These are phyloP conservation scores for Fraxinus greggii DNA, from an alignment of 305 asterid genomes.

Conservation along the genomic window DNA sequence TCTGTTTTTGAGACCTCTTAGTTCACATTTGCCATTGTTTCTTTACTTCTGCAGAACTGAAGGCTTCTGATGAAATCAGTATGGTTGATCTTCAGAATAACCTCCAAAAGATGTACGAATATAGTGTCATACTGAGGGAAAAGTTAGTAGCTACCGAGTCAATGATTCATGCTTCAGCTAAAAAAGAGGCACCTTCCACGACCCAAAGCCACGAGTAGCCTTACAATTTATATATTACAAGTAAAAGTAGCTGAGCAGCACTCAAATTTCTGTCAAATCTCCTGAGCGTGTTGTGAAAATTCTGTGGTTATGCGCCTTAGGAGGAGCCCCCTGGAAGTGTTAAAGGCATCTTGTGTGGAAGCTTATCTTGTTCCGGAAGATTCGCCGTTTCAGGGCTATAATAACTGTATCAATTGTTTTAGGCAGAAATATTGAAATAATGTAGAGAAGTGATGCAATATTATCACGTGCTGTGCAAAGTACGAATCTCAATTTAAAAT, in stretches of 20 bases:
- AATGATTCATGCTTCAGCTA: slow-evolving; percentile 24
- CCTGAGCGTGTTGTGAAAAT: background rate
- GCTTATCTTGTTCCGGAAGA: background rate
- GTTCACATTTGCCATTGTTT: background rate
- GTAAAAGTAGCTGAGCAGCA: background rate
- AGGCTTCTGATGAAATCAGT: slow-evolving; percentile 36
- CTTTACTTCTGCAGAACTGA: slow-evolving; percentile 36
- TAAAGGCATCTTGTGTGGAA: background rate
- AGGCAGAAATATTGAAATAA: background rate
- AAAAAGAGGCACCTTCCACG: slow-evolving; percentile 27
- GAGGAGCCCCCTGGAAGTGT: background rate
- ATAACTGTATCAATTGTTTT: background rate
- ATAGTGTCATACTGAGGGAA: slow-evolving; percentile 52
- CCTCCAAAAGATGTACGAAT: slow-evolving; percentile 50
- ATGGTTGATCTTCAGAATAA: slow-evolving; percentile 52
- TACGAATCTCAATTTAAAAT: background rate
- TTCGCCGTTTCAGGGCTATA: background rate
- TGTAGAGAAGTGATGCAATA: background rate
- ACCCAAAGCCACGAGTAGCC: background rate
- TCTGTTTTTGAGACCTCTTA: background rate
- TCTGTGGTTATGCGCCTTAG: background rate
- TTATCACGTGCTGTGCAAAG: background rate
- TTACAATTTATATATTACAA: background rate
- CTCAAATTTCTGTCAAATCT: background rate
- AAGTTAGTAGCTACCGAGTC: slow-evolving; percentile 44